Percentiles rank a stretch among this genome's conserved stretches.
Evolutionary conservation across 225 moss, liverwort and hornwort species (phyloP).

Genomic region (Thuidium tamariscinum): DNA sequence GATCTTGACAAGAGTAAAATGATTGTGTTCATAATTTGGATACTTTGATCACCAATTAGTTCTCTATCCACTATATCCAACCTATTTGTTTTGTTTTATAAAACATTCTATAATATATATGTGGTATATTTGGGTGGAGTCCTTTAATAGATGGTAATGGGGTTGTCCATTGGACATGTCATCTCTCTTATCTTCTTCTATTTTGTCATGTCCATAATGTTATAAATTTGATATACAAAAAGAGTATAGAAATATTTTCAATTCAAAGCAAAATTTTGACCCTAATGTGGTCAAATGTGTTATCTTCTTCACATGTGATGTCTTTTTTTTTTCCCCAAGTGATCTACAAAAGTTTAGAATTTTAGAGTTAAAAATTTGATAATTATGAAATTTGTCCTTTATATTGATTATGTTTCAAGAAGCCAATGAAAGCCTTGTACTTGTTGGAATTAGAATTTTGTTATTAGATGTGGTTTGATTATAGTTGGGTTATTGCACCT

Average conservation of each 20-base stretch:
- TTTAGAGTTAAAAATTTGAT: no score
- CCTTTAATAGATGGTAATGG: neutral
- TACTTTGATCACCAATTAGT: neutral
- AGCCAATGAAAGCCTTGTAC: rapidly evolving
- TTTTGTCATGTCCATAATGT: neutral
- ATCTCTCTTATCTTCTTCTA: rapidly evolving
- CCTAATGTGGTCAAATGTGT: no score
- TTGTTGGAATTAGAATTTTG: no score
- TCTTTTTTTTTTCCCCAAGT: neutral
- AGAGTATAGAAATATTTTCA: no score
- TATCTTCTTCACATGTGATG: no score
- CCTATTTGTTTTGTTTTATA: neutral
- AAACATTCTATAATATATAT: no score
- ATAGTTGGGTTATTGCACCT: neutral
- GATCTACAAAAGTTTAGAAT: no score
- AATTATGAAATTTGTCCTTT: neutral
- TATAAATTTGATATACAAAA: no score
- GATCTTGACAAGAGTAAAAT: neutral
- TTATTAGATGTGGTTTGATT: no score
- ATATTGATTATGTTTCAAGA: no score
- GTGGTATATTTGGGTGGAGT: neutral
- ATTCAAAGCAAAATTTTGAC: no score
- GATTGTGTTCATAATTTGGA: rapidly evolving
- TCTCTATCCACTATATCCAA: no score
- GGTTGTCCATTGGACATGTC: neutral